phyloP scores from a whole-genome alignment of 768 basidiomycete genomes.

The Pulveroboletus sp. region DNA sequence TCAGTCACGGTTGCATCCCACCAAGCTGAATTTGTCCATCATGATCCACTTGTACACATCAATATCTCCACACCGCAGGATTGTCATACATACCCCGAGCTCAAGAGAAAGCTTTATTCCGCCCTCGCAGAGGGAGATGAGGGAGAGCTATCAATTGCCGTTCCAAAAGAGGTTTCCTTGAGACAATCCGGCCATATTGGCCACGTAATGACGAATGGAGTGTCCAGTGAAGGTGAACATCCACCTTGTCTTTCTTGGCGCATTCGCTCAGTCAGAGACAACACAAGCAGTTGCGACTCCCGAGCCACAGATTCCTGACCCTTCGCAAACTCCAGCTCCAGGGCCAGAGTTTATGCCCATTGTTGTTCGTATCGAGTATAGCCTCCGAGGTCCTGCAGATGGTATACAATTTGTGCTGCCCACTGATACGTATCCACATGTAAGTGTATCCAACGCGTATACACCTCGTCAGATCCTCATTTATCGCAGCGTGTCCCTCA shows the following conservation, averaged over 20 bases:
- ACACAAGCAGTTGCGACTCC: constrained; percentile 59
- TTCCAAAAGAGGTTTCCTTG: constrained; percentile 68
- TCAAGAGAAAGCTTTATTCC: constrained; percentile 88
- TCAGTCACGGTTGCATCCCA: constrained; percentile 68
- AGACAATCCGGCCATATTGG: constrained; percentile 51
- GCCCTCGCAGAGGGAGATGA: constrained; percentile 90
- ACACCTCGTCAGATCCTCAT: constrained; percentile 13
- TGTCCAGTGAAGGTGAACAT: constrained; percentile 54
- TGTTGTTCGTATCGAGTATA: constrained; percentile 72
- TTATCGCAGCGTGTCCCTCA: constrained; percentile 78
- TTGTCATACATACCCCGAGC: constrained; percentile 84
- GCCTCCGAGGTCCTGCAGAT: constrained; percentile 75
- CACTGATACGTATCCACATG: constrained; percentile 78
- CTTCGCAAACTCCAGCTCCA: constrained; percentile 32
- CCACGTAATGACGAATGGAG: constrained; percentile 32
- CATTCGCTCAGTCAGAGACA: constrained; percentile 3
- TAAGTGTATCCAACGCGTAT: constrained; percentile 38
- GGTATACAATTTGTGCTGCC: constrained; percentile 83
- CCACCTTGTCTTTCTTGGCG: background rate
- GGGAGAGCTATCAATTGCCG: constrained; percentile 88
- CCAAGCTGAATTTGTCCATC: constrained; percentile 71
- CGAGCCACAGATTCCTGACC: constrained; percentile 70
- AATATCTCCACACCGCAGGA: constrained; percentile 66
- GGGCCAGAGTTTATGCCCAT: constrained; percentile 72
- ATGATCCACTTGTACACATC: constrained; percentile 68